A percentile compares a stretch with the other conserved stretches of the same genome.
Conservation (phyloP, 1,139 yeast genomes). For the Zygosaccharomyces pseudobailii region DNA sequence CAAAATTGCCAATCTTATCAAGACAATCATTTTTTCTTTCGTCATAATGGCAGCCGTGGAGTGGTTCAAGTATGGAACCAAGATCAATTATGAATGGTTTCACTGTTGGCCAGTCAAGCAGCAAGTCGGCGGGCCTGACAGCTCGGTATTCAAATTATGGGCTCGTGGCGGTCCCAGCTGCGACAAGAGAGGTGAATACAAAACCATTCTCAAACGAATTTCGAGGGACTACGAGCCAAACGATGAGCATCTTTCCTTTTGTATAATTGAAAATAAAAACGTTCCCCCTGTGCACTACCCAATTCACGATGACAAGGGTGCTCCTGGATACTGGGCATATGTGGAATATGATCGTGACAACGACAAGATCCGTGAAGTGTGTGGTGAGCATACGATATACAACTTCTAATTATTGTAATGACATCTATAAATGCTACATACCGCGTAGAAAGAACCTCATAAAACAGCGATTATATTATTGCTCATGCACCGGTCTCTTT, state of each 20-base stretch:
- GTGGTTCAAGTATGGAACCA: slow-evolving; percentile 39
- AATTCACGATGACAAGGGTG: slow-evolving; percentile 31
- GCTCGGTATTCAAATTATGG: slow-evolving; percentile 32
- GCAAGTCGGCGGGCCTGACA: slow-evolving; percentile 24
- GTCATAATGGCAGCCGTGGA: slow-evolving; percentile 38
- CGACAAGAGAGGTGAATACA: slow-evolving; percentile 40
- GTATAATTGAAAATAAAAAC: slow-evolving; percentile 31
- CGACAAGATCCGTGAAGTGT: slow-evolving; percentile 22
- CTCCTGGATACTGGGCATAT: slow-evolving; percentile 36
- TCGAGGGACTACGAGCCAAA: slow-evolving; percentile 38
- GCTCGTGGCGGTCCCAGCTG: slow-evolving; percentile 41
- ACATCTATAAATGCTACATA: neutral
- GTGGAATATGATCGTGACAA: slow-evolving; percentile 34
- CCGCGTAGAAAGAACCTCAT: neutral
- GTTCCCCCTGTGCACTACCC: slow-evolving; percentile 33
- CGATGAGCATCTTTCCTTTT: slow-evolving; percentile 32
- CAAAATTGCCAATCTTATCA: slow-evolving; percentile 29
- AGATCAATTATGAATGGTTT: slow-evolving; percentile 39
- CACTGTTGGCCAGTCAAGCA: slow-evolving; percentile 38
- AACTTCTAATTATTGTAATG: slow-evolving; percentile 20
- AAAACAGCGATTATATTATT: too few species aligned
- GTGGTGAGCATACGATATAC: slow-evolving; percentile 28
- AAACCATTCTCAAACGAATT: slow-evolving; percentile 36
- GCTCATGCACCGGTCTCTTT: too few species aligned
- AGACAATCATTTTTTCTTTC: slow-evolving; percentile 29